phyloP scores from a whole-genome alignment of 768 basidiomycete species.

The Gautieria morchelliformis region DNA sequence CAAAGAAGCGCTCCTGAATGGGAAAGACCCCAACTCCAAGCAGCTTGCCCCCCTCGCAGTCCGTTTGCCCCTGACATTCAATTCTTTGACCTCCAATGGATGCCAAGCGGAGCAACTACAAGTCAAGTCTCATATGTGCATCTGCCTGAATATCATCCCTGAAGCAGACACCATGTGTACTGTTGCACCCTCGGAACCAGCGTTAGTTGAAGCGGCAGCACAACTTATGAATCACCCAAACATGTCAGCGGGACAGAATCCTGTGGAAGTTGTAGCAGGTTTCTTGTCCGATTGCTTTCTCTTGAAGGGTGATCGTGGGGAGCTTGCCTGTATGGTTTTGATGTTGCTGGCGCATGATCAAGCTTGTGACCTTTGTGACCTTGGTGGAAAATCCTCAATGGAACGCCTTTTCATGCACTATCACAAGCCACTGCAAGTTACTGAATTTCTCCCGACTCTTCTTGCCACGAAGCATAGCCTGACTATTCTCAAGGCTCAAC shows the following conservation, averaged over 20 bases:
- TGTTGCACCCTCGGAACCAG: slow-evolving; percentile 19
- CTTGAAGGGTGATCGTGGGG: slow-evolving; percentile 17
- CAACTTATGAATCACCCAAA: slow-evolving; percentile 10
- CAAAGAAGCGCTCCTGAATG: background rate
- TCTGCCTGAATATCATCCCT: slow-evolving; percentile 14
- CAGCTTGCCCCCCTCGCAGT: slow-evolving; percentile 10
- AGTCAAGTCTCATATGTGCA: slow-evolving; percentile 24
- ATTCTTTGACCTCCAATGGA: slow-evolving; percentile 12
- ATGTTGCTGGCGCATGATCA: slow-evolving; percentile 18
- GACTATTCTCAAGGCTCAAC: background rate
- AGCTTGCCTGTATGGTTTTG: slow-evolving; percentile 14
- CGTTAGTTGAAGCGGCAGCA: slow-evolving; percentile 23
- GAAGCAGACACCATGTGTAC: slow-evolving; percentile 17
- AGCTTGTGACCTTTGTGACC: slow-evolving; percentile 11
- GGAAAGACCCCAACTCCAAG: background rate
- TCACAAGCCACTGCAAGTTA: background rate
- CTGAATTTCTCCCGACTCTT: background rate
- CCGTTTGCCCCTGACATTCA: slow-evolving; percentile 23
- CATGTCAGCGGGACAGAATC: background rate
- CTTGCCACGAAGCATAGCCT: background rate
- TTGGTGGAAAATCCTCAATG: too few relatives aligned
- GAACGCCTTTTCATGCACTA: background rate
- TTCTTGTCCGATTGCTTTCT: slow-evolving; percentile 5
- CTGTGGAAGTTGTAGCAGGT: background rate
- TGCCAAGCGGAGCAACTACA: slow-evolving; percentile 15